These are phyloP conservation scores for Corymbia calophylla DNA, from an alignment of 441 rosid genomes.

Conservation along the genomic window DNA sequence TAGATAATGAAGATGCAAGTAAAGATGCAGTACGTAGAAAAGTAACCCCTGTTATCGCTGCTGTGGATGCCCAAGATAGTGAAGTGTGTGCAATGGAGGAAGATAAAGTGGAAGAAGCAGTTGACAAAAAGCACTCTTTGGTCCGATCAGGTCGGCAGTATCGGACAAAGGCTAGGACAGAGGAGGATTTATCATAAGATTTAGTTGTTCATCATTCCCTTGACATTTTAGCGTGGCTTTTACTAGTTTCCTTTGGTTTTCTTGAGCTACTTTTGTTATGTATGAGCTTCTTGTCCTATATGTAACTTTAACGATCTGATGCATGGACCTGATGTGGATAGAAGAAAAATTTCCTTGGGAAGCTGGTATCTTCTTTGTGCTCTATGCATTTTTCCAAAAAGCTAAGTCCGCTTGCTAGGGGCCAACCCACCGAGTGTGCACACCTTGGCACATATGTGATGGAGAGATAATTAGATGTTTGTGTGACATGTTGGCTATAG, in stretches of 20 bases:
- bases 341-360: background rate
- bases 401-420: background rate
- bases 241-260: background rate
- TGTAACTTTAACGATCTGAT: background rate
- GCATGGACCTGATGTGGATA: background rate
- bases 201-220: background rate
- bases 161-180: slow-evolving; percentile 37
- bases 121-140: slow-evolving; percentile 3
- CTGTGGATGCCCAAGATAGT: slow-evolving; percentile 23
- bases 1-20: slow-evolving; percentile 5
- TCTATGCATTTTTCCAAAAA: background rate
- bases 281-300: background rate
- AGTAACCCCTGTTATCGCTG: slow-evolving; percentile 29
- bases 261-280: background rate
- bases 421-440: background rate
- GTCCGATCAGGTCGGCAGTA: slow-evolving; percentile 48
- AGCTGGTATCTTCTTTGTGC: background rate
- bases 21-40: slow-evolving; percentile 23
- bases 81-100: slow-evolving; percentile 69
- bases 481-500: background rate
- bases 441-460: background rate
- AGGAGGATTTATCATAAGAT: slow-evolving; percentile 11
- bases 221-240: background rate
- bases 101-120: slow-evolving; percentile 43
- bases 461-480: background rate